A percentile compares a stretch with the other conserved stretches of the same genome.
Evolutionary conservation across 768 basidiomycete genomes (phyloP).

Genomic region (Russula earlei): DNA sequence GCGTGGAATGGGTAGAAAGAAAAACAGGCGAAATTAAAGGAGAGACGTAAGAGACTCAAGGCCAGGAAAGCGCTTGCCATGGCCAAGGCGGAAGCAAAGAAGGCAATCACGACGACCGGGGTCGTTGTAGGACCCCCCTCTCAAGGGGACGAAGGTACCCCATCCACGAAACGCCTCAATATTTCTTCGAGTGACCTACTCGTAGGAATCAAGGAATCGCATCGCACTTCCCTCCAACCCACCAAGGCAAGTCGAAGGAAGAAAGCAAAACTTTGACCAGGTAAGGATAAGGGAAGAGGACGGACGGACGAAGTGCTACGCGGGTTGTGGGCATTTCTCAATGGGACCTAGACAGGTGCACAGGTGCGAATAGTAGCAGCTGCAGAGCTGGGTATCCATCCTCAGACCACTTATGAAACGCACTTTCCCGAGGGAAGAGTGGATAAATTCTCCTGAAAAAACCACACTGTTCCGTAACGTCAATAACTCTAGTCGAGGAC

Average conservation of each 20-base stretch:
- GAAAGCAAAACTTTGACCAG: too few relatives aligned
- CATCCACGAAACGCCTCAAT: background rate
- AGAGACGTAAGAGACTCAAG: constrained; percentile 42
- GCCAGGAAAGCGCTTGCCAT: constrained; percentile 34
- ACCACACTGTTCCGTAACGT: too few relatives aligned
- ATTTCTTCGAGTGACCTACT: background rate
- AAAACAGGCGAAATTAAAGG: constrained; percentile 35
- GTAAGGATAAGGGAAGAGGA: too few relatives aligned
- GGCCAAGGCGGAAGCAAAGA: constrained; percentile 20
- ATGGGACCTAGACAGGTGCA: too few relatives aligned
- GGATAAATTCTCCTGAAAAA: too few relatives aligned
- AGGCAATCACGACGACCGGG: constrained; percentile 1
- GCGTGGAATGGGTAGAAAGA: constrained; percentile 32
- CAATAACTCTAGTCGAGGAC: too few relatives aligned
- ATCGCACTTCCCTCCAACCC: background rate
- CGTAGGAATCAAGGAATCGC: background rate
- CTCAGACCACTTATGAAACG: too few relatives aligned
- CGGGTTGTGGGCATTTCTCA: too few relatives aligned
- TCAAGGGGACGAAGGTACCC: background rate
- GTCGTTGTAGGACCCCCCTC: background rate
- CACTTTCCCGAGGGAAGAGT: too few relatives aligned
- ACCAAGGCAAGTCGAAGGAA: background rate
- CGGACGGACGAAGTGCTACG: background rate
- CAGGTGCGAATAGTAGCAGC: too few relatives aligned
- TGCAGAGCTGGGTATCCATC: too few relatives aligned